Evolutionary conservation across 371 early-diverging fungal genomes (phyloP).

Genomic region (Mortierella polycephala): DNA sequence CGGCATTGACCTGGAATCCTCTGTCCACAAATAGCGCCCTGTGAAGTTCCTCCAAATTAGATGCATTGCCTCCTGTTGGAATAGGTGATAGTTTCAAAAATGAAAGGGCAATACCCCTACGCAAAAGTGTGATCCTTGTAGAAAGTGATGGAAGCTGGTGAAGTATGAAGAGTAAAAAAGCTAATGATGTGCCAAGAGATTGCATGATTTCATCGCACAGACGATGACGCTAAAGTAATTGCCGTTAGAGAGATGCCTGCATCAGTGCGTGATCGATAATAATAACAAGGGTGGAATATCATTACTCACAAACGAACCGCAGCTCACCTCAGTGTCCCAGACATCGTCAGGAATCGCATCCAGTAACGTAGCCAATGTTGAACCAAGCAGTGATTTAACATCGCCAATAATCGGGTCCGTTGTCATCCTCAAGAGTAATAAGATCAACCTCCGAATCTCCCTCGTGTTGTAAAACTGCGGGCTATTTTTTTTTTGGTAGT

Average conservation of each 20-base stretch:
- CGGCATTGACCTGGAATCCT: conserved; percentile 12
- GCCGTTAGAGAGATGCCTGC: neutral
- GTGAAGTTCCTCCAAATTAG: conserved; percentile 31
- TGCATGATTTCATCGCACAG: conserved; percentile 25
- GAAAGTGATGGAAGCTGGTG: conserved; percentile 33
- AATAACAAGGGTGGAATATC: neutral
- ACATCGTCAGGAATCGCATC: conserved; percentile 23
- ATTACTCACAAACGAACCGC: neutral
- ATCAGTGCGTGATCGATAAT: neutral
- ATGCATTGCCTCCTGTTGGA: conserved; percentile 14
- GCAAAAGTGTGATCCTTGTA: conserved; percentile 20
- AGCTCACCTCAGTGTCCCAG: conserved; percentile 33
- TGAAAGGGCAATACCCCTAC: conserved; percentile 36
- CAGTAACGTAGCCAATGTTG: conserved; percentile 29
- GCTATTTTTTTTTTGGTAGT: conserved; percentile 1
- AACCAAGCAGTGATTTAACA: conserved; percentile 29
- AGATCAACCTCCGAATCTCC: conserved; percentile 30
- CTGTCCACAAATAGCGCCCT: conserved; percentile 37
- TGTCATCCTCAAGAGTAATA: conserved; percentile 33
- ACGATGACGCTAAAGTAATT: conserved; percentile 13
- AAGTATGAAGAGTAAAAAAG: conserved; percentile 30
- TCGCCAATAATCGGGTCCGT: conserved; percentile 53
- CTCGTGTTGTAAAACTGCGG: conserved; percentile 30
- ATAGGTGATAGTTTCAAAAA: conserved; percentile 27
- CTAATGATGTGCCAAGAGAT: conserved; percentile 30